Evolutionary conservation across 305 asterid species (phyloP).

Genomic region (Petunia hybrid): DNA sequence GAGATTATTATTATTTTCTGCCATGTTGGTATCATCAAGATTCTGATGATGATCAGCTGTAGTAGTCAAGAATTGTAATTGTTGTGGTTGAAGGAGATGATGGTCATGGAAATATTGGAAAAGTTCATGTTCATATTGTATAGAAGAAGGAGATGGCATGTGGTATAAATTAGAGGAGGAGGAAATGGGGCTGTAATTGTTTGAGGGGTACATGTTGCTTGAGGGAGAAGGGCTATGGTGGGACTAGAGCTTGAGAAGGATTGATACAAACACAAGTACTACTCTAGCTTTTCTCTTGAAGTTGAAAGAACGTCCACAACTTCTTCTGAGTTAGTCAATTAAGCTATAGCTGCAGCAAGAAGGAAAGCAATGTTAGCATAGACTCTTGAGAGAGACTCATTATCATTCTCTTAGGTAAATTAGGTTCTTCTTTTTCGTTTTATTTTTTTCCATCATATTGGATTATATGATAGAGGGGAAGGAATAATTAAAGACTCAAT

Average conservation of each 20-base stretch:
- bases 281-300: not conserved
- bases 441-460: not conserved
- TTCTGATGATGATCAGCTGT: conserved; percentile 2
- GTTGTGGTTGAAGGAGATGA: conserved; percentile 34
- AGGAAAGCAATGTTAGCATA: not conserved
- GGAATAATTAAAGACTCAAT: not conserved
- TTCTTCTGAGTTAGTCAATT: conserved; percentile 19
- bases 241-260: conserved; percentile 34
- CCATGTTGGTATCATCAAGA: not conserved
- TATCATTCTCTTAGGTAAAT: not conserved
- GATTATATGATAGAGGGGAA: not conserved
- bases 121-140: conserved; percentile 39
- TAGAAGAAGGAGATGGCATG: conserved; percentile 38
- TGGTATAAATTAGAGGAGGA: conserved; percentile 32
- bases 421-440: not conserved
- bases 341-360: conserved; percentile 30
- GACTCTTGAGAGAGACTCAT: not conserved
- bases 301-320: conserved; percentile 1
- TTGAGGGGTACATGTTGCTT: conserved; percentile 44
- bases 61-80: conserved; percentile 24
- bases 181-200: conserved; percentile 31
- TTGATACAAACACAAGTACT: conserved; percentile 11
- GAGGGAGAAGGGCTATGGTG: not conserved
- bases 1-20: conserved; percentile 12
- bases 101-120: conserved; percentile 38